phyloP scores from a whole-genome alignment of 148 eudicot genomes.

The Tetragonia tetragonoides region DNA sequence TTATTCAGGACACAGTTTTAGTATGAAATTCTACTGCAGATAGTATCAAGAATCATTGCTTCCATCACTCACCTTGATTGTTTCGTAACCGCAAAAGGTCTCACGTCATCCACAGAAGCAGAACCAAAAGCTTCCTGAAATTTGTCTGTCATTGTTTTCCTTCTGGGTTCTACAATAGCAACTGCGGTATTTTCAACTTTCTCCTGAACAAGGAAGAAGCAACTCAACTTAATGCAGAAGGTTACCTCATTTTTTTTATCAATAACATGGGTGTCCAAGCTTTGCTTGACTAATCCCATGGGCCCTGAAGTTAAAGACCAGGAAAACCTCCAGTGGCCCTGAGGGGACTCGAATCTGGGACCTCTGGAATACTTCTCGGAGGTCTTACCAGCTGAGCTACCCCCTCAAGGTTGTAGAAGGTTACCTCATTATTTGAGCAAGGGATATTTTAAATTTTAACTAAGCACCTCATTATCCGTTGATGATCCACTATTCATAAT shows the following conservation, averaged over 20 bases:
- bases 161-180: slow-evolving; percentile 28
- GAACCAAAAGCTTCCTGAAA: slow-evolving; percentile 76
- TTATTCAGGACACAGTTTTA: neutral
- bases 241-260: too few relatives aligned
- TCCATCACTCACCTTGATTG: slow-evolving; percentile 46
- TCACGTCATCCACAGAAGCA: slow-evolving; percentile 35
- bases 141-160: slow-evolving; percentile 74
- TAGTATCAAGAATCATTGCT: slow-evolving; percentile 9
- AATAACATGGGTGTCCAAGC: too few relatives aligned
- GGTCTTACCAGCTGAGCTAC: too few relatives aligned
- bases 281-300: too few relatives aligned
- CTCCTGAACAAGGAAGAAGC: slow-evolving; percentile 32
- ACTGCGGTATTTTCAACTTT: slow-evolving; percentile 33
- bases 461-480: slow-evolving; percentile 55
- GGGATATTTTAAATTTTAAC: neutral
- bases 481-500: slow-evolving; percentile 45
- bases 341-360: too few relatives aligned
- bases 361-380: too few relatives aligned
- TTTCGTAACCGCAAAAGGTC: slow-evolving; percentile 30
- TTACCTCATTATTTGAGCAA: neutral
- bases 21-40: slow-evolving; percentile 4
- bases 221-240: neutral
- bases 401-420: too few relatives aligned
- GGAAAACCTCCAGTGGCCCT: too few relatives aligned
- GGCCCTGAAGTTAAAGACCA: too few relatives aligned